These are phyloP conservation scores for Phaeoacremonium minimum DNA, from an alignment of 2,329 filamentous ascomycete species.

Conservation along the genomic window DNA sequence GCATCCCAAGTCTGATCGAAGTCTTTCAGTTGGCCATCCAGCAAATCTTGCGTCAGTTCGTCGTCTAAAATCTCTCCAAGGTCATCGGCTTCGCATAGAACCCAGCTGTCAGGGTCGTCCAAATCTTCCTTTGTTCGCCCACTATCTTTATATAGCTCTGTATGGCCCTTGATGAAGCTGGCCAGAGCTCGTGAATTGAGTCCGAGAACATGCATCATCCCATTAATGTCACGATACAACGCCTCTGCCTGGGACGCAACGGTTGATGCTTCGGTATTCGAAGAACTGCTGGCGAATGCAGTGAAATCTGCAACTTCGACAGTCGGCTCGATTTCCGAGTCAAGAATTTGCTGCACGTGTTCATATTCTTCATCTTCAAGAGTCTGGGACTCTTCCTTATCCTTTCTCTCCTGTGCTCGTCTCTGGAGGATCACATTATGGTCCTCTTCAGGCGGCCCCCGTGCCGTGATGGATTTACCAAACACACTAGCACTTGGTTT, in stretches of 20 bases:
- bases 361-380: conserved; percentile 67
- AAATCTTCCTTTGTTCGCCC: conserved; percentile 64
- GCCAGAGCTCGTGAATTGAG: conserved; percentile 71
- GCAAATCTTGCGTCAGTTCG: conserved; percentile 60
- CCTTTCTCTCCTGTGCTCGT: conserved; percentile 47
- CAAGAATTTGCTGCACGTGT: conserved; percentile 61
- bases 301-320: conserved; percentile 64
- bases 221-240: conserved; percentile 77
- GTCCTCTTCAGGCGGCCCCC: conserved; percentile 35
- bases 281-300: conserved; percentile 51
- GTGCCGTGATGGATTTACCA: conserved; percentile 32
- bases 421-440: conserved; percentile 45
- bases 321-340: conserved; percentile 59
- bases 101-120: conserved; percentile 65
- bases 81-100: conserved; percentile 69
- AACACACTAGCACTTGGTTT: conserved; percentile 18
- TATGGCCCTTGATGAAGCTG: conserved; percentile 64
- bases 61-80: conserved; percentile 60
- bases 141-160: conserved; percentile 44
- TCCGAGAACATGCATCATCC: conserved; percentile 90
- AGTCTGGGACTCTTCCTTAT: conserved; percentile 51
- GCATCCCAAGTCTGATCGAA: conserved; percentile 64
- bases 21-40: conserved; percentile 64
- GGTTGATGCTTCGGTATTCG: conserved; percentile 47
- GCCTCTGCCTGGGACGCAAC: conserved; percentile 60